Evolutionary conservation across 176 grass and related monocot genomes (phyloP).

Genomic region (Oryza australiensis): DNA sequence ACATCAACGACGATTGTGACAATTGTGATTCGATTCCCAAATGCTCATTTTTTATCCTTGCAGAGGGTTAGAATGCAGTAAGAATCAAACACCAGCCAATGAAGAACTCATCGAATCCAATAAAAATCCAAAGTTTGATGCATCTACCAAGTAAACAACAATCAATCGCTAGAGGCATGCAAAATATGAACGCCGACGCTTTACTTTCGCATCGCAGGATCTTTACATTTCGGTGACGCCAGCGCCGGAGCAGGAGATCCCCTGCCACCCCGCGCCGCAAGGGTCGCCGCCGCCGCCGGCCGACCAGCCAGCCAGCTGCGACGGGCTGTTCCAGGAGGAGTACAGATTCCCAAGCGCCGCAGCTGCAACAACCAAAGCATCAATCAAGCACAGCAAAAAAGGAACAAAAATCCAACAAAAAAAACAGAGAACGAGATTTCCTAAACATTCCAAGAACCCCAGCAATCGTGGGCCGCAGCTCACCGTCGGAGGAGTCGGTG

Average conservation of each 20-base stretch:
- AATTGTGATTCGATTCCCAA: slow-evolving; percentile 16
- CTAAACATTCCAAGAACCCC: slow-evolving; percentile 15
- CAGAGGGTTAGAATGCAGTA: slow-evolving; percentile 11
- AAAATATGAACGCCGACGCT: slow-evolving; percentile 9
- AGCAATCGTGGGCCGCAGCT: not conserved
- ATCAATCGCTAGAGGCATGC: not conserved
- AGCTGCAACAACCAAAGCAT: slow-evolving; percentile 49
- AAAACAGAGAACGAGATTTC: not conserved
- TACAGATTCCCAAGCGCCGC: slow-evolving; percentile 84
- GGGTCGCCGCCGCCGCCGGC: slow-evolving; percentile 77
- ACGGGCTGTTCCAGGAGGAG: slow-evolving; percentile 75
- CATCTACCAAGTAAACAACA: slow-evolving; percentile 1
- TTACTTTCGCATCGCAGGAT: slow-evolving; percentile 15
- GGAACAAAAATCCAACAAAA: not conserved
- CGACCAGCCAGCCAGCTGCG: slow-evolving; percentile 82
- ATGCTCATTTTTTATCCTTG: slow-evolving; percentile 19
- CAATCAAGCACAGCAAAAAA: not conserved
- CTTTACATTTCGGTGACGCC: slow-evolving; percentile 87
- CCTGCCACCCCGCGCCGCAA: slow-evolving; percentile 81
- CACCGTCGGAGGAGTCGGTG: slow-evolving; percentile 51
- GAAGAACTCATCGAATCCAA: not conserved
- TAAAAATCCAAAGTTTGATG: not conserved
- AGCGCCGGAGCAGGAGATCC: slow-evolving; percentile 80
- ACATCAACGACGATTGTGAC: not conserved
- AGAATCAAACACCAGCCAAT: slow-evolving; percentile 18